phyloP scores from a whole-genome alignment of 495 filamentous ascomycete genomes.

The Penicillium salamii region DNA sequence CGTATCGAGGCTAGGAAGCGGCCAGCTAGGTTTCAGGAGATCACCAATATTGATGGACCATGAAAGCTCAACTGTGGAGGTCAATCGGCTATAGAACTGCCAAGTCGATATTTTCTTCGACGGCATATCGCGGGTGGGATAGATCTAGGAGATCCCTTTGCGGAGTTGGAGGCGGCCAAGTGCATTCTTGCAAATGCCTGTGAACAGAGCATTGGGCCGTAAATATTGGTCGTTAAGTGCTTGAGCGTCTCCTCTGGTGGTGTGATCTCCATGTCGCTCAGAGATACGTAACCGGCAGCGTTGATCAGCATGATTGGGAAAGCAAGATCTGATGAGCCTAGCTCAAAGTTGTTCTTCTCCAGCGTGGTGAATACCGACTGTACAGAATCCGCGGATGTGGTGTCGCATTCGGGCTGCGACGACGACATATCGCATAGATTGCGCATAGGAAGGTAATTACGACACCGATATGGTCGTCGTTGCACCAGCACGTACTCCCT shows the following conservation, averaged over 20 bases:
- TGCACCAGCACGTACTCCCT: too few species aligned
- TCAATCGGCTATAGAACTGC: too few species aligned
- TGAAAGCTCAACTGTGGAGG: too few species aligned
- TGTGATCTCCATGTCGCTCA: conserved; percentile 38
- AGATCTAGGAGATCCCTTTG: conserved; percentile 16
- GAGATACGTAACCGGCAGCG: conserved; percentile 42
- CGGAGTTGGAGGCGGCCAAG: conserved; percentile 21
- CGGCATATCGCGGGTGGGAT: too few species aligned
- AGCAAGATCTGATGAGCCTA: conserved; percentile 13
- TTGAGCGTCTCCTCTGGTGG: conserved; percentile 38
- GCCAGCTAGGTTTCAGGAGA: too few species aligned
- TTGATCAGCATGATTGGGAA: conserved; percentile 42
- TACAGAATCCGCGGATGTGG: conserved; percentile 36
- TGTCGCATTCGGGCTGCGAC: conserved; percentile 47
- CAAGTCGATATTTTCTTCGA: too few species aligned
- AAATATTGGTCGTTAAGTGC: conserved; percentile 37
- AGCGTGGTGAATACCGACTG: conserved; percentile 29
- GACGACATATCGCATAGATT: too few species aligned
- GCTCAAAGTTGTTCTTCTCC: conserved; percentile 16
- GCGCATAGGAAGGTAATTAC: too few species aligned
- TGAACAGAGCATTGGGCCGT: conserved; percentile 42
- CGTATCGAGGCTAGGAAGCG: too few species aligned
- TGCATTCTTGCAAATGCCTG: conserved; percentile 40
- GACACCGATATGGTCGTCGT: too few species aligned
- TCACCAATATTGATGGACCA: too few species aligned